These are phyloP conservation scores for Candida freyschussii DNA, from an alignment of 1,139 yeast genomes.

Conservation along the genomic window DNA sequence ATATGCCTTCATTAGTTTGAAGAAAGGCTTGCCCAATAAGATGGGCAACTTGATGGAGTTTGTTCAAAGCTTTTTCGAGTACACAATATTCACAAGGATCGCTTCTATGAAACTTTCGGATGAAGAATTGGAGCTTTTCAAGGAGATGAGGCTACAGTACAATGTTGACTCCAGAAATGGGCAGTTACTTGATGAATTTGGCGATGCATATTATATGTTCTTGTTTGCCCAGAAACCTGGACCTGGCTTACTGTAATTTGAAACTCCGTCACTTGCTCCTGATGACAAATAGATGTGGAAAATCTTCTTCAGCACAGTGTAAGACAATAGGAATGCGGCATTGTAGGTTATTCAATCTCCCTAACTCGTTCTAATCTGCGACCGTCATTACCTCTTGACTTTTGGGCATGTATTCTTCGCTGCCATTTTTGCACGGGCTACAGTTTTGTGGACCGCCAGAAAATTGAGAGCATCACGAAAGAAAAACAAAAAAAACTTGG, in stretches of 20 bases:
- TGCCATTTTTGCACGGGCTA: slow-evolving; percentile 6
- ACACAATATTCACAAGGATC: slow-evolving; percentile 14
- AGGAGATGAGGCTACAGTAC: slow-evolving; percentile 16
- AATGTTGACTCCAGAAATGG: slow-evolving; percentile 21
- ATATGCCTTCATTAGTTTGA: slow-evolving; percentile 19
- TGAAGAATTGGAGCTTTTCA: slow-evolving; percentile 16
- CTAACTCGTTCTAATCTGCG: too few species aligned
- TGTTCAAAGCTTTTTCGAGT: slow-evolving; percentile 19
- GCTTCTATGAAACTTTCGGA: slow-evolving; percentile 12
- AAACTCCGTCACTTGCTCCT: too few species aligned
- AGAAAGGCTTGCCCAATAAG: slow-evolving; percentile 18
- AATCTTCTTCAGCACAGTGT: too few species aligned
- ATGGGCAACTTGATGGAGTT: slow-evolving; percentile 24
- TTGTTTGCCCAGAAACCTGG: slow-evolving; percentile 15
- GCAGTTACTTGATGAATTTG: slow-evolving; percentile 17
- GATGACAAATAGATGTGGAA: too few species aligned
- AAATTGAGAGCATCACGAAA: too few species aligned
- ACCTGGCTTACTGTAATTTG: too few species aligned
- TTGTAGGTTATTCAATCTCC: too few species aligned
- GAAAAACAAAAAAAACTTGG: slow-evolving; percentile 8
- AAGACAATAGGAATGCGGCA: too few species aligned
- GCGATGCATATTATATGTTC: slow-evolving; percentile 24
- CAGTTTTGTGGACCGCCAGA: too few species aligned
- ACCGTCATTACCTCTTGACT: too few species aligned
- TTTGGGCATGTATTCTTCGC: too few species aligned